A percentile compares a stretch with the other conserved stretches of the same genome.
phyloP scores from a whole-genome alignment of 306 rosid genomes.

The Vigna radiata region DNA sequence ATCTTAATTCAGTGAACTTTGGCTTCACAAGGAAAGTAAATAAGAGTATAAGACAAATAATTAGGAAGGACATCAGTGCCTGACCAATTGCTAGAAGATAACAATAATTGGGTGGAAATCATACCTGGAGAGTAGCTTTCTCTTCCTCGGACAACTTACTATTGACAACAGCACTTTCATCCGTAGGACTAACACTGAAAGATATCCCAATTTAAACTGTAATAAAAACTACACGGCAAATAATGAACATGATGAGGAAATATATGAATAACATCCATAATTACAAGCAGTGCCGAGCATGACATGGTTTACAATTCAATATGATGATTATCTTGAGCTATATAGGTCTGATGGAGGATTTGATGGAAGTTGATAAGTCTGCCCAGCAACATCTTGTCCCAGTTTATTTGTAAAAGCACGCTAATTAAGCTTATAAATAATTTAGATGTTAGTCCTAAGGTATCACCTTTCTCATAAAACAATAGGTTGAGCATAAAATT shows the following conservation, averaged over 20 bases:
- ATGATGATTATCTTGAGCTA: not conserved
- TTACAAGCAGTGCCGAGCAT: constrained; percentile 18
- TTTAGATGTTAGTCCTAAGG: not conserved
- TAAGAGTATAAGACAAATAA: not conserved
- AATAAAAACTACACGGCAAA: constrained; percentile 38
- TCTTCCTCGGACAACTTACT: constrained; percentile 75
- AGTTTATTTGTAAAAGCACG: constrained; percentile 10
- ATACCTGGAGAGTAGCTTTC: constrained; percentile 77
- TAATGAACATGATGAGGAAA: constrained; percentile 26
- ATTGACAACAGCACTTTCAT: constrained; percentile 63
- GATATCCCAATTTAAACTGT: constrained; percentile 44
- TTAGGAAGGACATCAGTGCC: constrained; percentile 34
- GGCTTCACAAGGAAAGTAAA: constrained; percentile 20
- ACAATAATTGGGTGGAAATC: constrained; percentile 34
- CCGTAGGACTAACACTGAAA: constrained; percentile 67
- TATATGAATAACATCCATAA: constrained; percentile 1
- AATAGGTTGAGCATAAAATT: constrained; percentile 1
- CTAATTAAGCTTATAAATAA: constrained; percentile 1
- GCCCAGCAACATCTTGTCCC: constrained; percentile 5
- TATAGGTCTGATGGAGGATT: not conserved
- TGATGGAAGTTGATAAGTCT: not conserved
- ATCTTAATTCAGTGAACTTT: constrained; percentile 30
- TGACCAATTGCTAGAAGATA: constrained; percentile 5
- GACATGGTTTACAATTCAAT: not conserved
- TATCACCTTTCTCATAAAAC: not conserved